These are phyloP conservation scores for Neophaeococcomyces aloes DNA, from an alignment of 2,329 filamentous ascomycete species.

Conservation along the genomic window DNA sequence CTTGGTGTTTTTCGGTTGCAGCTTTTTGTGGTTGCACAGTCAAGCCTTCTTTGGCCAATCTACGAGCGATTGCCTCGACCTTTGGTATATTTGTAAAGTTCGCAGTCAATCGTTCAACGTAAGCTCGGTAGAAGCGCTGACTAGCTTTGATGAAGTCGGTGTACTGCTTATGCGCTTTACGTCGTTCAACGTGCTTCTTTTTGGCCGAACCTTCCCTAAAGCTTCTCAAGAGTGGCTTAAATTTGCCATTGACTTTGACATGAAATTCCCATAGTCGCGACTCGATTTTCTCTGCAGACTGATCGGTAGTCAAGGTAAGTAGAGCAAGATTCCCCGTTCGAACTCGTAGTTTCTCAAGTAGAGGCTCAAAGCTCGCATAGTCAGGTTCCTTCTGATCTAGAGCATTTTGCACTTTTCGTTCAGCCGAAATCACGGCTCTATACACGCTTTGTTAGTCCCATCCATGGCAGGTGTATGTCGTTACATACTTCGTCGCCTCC, in stretches of 20 bases:
- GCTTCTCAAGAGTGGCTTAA: conserved; percentile 55
- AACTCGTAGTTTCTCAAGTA: conserved; percentile 14
- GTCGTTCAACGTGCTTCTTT: conserved; percentile 51
- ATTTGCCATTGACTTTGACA: conserved; percentile 64
- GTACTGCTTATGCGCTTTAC: conserved; percentile 74
- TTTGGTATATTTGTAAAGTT: conserved; percentile 48
- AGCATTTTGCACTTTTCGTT: conserved; percentile 32
- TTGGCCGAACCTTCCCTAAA: conserved; percentile 42
- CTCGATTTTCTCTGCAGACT: conserved; percentile 36
- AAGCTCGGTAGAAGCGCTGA: conserved; percentile 78
- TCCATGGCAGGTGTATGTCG: neutral
- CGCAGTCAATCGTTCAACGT: conserved; percentile 64
- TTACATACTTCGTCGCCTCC: conserved; percentile 44
- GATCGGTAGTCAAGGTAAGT: conserved; percentile 2
- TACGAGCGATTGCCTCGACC: conserved; percentile 46
- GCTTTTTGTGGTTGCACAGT: conserved; percentile 36
- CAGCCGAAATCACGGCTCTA: conserved; percentile 34
- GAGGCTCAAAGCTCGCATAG: conserved; percentile 14
- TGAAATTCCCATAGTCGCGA: conserved; percentile 68
- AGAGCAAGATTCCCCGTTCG: conserved; percentile 4
- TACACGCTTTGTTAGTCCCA: conserved; percentile 7
- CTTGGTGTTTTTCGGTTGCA: conserved; percentile 42
- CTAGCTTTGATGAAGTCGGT: conserved; percentile 75
- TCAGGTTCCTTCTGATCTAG: conserved; percentile 22
- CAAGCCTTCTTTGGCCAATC: conserved; percentile 41